A percentile compares a stretch with the other conserved stretches of the same genome.
phyloP scores from a whole-genome alignment of 2,329 filamentous ascomycete species.

The Trichoderma harzianum region DNA sequence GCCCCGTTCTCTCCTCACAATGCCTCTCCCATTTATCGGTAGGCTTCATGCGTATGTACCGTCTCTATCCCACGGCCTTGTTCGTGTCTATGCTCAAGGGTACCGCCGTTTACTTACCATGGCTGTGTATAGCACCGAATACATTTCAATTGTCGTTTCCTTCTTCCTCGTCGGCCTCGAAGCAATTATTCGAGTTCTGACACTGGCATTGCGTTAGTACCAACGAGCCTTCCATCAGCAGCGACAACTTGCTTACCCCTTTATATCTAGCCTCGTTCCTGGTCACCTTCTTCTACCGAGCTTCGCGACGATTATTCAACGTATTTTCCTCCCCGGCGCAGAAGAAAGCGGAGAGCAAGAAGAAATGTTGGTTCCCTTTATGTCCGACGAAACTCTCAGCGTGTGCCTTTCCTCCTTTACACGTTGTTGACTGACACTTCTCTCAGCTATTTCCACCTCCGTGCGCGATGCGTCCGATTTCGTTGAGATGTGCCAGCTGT shows the following conservation, averaged over 20 bases:
- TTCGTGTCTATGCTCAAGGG: neutral
- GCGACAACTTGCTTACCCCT: slow-evolving; percentile 24
- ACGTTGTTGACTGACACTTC: slow-evolving; percentile 16
- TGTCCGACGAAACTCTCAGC: neutral
- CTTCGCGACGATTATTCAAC: slow-evolving; percentile 81
- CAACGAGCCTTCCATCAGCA: slow-evolving; percentile 5
- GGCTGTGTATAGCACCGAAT: slow-evolving; percentile 63
- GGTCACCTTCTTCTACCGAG: slow-evolving; percentile 76
- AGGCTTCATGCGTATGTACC: slow-evolving; percentile 49
- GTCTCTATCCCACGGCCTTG: neutral
- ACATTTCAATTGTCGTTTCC: slow-evolving; percentile 79
- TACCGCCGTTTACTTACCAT: slow-evolving; percentile 3
- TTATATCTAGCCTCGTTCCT: slow-evolving; percentile 64
- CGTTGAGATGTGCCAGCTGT: slow-evolving; percentile 85
- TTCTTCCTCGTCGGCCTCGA: slow-evolving; percentile 81
- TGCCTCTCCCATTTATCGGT: slow-evolving; percentile 53
- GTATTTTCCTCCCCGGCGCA: slow-evolving; percentile 67
- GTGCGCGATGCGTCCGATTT: slow-evolving; percentile 89
- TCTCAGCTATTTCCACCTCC: slow-evolving; percentile 62
- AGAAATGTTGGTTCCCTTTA: slow-evolving; percentile 60
- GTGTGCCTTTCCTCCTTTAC: slow-evolving; percentile 20
- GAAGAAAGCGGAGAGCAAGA: slow-evolving; percentile 63
- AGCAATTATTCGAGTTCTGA: slow-evolving; percentile 77
- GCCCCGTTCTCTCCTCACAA: slow-evolving; percentile 27
- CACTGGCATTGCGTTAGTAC: slow-evolving; percentile 75